Base-by-base conservation (phyloP, 1,284 basidiomycete genomes). In the Ustilago tritici region DNA sequence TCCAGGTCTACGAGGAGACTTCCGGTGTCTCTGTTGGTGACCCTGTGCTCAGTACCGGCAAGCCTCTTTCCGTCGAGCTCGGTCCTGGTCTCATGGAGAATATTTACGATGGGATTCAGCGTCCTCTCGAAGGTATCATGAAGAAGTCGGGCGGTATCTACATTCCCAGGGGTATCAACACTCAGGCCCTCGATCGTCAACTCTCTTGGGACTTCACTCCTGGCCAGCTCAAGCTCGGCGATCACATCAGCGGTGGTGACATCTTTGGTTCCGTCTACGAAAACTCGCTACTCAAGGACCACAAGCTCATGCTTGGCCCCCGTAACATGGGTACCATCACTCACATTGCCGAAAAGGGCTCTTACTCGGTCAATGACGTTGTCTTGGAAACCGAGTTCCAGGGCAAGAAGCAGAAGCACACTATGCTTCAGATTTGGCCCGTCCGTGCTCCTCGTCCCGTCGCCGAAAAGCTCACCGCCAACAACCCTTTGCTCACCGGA, bases 351-450 rank as follows among this genome's bases (percentile, higher is more conserved):
- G 95, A 96, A 87, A 95, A 95, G 88, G 96, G 96, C 79, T 92
- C 92, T 82, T 99, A 99, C 88, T 89, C 91, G 50, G 93, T 99
- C 59, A 90, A 97, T 86, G 96, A 99, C 86, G 89, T 96, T 55
- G 93, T 99, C 12, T 89, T 98, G 65, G 96, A 98, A 88, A 98
- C 95, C 36, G 97, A 99, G 86, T 99, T 99, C 86, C 92, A 99
- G 79, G 97, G 96, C 80, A 95, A 95, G 89, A 93, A 90, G 66
- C 93, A 95, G 19, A 90, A 95, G 84, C 95, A 98, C 87, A 93
- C 93, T 12, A 92, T 99, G 92, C 93, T 96, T 92, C 96, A 99
- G 86, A 89, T 95, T 43, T 99, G 97, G 97, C 97, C 97, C 77
- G 97, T 99, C 72, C 94, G 97, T 87, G 97, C 96, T 28, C 95